These are phyloP conservation scores for Abortiporus biennis DNA, from an alignment of 1,284 basidiomycete genomes.

Conservation along the genomic window DNA sequence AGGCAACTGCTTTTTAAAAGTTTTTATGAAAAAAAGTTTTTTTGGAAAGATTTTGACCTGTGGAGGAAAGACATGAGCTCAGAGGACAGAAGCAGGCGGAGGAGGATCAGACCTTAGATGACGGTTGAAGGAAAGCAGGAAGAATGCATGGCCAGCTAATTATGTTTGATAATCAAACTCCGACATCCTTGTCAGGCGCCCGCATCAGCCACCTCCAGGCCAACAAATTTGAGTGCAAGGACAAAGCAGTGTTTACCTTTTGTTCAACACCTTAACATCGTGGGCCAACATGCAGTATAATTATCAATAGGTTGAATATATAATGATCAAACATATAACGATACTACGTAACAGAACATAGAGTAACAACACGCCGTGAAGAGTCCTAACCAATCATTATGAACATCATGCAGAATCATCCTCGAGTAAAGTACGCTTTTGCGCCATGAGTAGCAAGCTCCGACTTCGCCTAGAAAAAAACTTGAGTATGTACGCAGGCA, in stretches of 20 bases:
- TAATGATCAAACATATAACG: no score
- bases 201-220: no score
- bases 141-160: slow-evolving; percentile 14
- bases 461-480: slow-evolving; percentile 60
- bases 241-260: no score
- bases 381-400: no score
- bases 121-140: slow-evolving; percentile 34
- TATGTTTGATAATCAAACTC: slow-evolving; percentile 28
- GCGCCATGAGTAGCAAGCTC: slow-evolving; percentile 85
- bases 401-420: no score
- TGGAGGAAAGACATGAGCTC: slow-evolving; percentile 9
- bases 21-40: slow-evolving; percentile 31
- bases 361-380: no score
- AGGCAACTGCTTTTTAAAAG: slow-evolving; percentile 59
- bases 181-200: slow-evolving; percentile 20
- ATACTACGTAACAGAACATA: no score
- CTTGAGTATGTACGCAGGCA: no score
- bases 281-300: no score
- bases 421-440: slow-evolving; percentile 81
- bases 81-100: slow-evolving; percentile 11
- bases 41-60: slow-evolving; percentile 40
- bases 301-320: no score
- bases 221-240: no score
- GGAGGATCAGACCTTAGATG: slow-evolving; percentile 34
- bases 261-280: no score